Evolutionary conservation across 768 basidiomycete species (phyloP), one percentile per base, ranked within the genome.

Genomic region (Lactarius sanguifluus): DNA sequence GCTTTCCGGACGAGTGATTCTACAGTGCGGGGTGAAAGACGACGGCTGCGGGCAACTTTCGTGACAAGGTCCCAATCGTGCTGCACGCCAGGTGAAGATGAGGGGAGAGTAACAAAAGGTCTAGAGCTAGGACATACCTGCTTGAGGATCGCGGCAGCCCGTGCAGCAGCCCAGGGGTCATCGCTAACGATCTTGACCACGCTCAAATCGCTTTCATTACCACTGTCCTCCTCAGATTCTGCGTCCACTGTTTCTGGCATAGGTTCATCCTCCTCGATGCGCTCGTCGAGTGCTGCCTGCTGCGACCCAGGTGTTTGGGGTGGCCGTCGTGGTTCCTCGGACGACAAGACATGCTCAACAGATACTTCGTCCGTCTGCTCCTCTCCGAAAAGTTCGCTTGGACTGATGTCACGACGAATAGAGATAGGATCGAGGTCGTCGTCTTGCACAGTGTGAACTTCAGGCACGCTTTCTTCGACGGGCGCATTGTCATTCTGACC

Each of bases 101-200:
- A 61, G 55, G 30, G 40, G n/a, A 15, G 34, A 45, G 32, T 10
- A 10, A 23, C 23, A 20, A 20, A 15, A 36, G 18, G 2, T 23
- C 28, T 32, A 18, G n/a, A 3, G 3, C 23, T 7, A 28, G 1
- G 15, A 75, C 85, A n/a, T 58, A 92, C 93, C 81, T 92, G 83
- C 76, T 91, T 94, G 71, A 97, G 80, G 65, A 97, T 95, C 0
- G 95, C 95, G 40, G 92, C 94, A n/a, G 94, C 95, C 57, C 92
- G 80, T 2, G 94, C 95, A 56, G 95, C 95, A 20, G 92, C 92
- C 65, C 83, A 81, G 2, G 95, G 91, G 75, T 96, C 91, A 25
- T 86, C 84, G 65, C 91, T 93, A 2, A 88, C 88, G 67, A 96
- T 91, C 78, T 91, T 89, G 69, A 97, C 86, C 6, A 96, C 78